A percentile compares a stretch with the other conserved stretches of the same genome.
Conservation (phyloP, 2,329 filamentous ascomycete species). For the Lasiodiplodia sp. region DNA sequence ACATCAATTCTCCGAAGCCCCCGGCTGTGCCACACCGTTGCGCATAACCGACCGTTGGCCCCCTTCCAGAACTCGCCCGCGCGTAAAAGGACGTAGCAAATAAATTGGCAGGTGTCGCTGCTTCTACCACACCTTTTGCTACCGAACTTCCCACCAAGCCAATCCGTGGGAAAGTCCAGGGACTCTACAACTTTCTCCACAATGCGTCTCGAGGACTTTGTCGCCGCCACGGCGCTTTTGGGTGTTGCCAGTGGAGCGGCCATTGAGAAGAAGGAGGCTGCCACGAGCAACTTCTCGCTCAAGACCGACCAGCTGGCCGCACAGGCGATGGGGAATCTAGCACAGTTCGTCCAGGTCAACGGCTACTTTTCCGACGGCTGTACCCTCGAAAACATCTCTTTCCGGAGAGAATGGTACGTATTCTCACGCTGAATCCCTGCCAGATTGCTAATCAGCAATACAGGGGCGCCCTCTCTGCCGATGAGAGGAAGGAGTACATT, state of each 20-base stretch:
- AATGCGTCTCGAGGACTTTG: conserved; percentile 10
- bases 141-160: neutral
- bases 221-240: conserved; percentile 9
- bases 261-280: conserved; percentile 8
- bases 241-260: conserved; percentile 15
- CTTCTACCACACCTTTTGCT: conserved; percentile 7
- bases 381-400: conserved; percentile 46
- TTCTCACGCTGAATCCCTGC: neutral
- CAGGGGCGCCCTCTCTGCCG: conserved; percentile 37
- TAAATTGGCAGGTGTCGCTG: conserved; percentile 14
- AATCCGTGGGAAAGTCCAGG: neutral
- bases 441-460: conserved; percentile 25
- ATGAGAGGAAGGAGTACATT: conserved; percentile 45
- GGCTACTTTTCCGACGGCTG: conserved; percentile 42
- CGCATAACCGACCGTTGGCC: neutral
- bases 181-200: neutral
- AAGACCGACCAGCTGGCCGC: conserved; percentile 45
- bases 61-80: neutral
- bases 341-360: conserved; percentile 36
- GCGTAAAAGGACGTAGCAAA: conserved; percentile 12
- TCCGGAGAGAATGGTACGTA: conserved; percentile 54
- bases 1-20: conserved; percentile 8
- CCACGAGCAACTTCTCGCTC: neutral
- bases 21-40: conserved; percentile 12
- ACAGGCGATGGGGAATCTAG: conserved; percentile 44